Percentiles rank a stretch among this genome's conserved stretches.
Evolutionary conservation across 2,329 filamentous ascomycete species (phyloP).

Genomic region (Pseudogymnoascus sp.): DNA sequence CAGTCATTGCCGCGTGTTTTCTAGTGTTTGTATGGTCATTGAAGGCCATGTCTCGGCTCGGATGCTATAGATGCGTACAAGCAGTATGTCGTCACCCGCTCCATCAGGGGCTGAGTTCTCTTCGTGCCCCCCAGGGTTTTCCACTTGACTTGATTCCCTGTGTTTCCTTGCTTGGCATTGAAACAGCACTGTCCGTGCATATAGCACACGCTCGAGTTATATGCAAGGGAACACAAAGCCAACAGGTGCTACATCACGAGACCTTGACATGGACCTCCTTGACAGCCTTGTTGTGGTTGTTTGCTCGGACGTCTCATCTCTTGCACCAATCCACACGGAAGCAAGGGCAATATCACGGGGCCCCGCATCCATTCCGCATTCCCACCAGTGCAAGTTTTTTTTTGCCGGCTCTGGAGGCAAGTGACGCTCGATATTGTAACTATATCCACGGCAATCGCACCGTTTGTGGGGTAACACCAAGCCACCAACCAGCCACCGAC

Average conservation of each 20-base stretch:
- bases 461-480: neutral
- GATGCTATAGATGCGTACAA: constrained; percentile 2
- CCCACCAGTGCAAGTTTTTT: neutral
- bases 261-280: neutral
- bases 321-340: neutral
- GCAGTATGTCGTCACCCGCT: neutral
- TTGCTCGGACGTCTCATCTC: neutral
- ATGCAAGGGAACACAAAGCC: neutral
- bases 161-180: neutral
- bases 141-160: neutral
- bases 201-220: neutral
- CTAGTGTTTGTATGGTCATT: neutral
- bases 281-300: neutral
- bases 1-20: neutral
- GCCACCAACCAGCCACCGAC: neutral
- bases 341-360: neutral
- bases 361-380: neutral
- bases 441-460: neutral
- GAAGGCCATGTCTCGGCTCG: neutral
- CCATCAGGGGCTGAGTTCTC: neutral
- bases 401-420: neutral
- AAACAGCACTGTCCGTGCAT: neutral
- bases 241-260: neutral
- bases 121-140: neutral
- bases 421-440: neutral